These are phyloP conservation scores for Pichia nanzhaoensis DNA, from an alignment of 805 yeast species.

Conservation along the genomic window DNA sequence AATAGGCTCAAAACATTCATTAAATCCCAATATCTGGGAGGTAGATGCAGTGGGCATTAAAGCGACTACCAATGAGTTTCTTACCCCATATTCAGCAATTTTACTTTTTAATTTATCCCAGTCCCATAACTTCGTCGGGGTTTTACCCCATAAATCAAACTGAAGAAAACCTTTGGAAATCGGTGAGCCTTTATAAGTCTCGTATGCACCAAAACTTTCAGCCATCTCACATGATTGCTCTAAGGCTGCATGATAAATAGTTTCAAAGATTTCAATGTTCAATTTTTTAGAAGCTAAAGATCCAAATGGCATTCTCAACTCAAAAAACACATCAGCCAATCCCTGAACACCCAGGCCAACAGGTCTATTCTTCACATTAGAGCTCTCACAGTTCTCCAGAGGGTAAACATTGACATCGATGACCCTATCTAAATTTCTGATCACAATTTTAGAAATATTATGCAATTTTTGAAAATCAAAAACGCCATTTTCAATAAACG, in stretches of 20 bases:
- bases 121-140: conserved; percentile 79
- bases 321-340: conserved; percentile 80
- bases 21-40: conserved; percentile 89
- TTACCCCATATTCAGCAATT: conserved; percentile 57
- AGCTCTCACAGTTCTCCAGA: conserved; percentile 60
- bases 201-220: conserved; percentile 57
- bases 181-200: conserved; percentile 77
- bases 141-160: conserved; percentile 78
- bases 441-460: conserved; percentile 65
- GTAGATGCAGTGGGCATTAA: conserved; percentile 99
- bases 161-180: conserved; percentile 81
- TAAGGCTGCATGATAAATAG: conserved; percentile 89
- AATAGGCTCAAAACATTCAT: conserved; percentile 93
- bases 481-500: conserved; percentile 45
- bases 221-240: conserved; percentile 87
- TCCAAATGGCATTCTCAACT: conserved; percentile 79
- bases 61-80: conserved; percentile 85
- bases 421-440: conserved; percentile 71
- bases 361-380: conserved; percentile 84
- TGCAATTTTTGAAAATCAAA: conserved; percentile 76
- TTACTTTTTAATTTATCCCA: conserved; percentile 68
- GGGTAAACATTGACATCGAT: conserved; percentile 88
- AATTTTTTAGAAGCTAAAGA: conserved; percentile 68
- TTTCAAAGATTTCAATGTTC: conserved; percentile 85
- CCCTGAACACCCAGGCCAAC: conserved; percentile 99